Percentiles rank a stretch among this genome's conserved stretches.
Evolutionary conservation across 1,284 basidiomycete genomes (phyloP).

Genomic region (Apiotrichum laibachii): DNA sequence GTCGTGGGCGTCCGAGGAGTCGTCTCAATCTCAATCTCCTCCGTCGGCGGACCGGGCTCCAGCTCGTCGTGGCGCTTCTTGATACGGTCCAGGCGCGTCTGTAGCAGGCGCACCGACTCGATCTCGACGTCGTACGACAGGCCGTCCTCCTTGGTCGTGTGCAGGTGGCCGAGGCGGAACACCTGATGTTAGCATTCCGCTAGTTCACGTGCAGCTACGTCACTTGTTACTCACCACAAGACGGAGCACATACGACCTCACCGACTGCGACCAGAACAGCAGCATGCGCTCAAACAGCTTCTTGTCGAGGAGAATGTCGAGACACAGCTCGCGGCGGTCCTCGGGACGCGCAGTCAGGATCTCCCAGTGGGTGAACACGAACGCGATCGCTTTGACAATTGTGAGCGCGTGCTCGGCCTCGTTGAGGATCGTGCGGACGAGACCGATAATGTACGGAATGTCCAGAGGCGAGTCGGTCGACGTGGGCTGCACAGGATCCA

Average conservation of each 20-base stretch:
- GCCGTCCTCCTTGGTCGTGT: conserved; percentile 44
- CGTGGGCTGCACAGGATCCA: conserved; percentile 40
- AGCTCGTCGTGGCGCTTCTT: conserved; percentile 54
- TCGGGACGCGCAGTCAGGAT: conserved; percentile 51
- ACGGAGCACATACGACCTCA: conserved; percentile 53
- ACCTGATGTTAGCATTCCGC: conserved; percentile 21
- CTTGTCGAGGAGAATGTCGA: conserved; percentile 52
- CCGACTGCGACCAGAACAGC: conserved; percentile 55
- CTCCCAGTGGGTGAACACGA: conserved; percentile 56
- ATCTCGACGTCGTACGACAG: conserved; percentile 49
- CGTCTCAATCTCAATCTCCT: conserved; percentile 8
- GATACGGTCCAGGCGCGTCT: conserved; percentile 53
- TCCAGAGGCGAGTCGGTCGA: conserved; percentile 46
- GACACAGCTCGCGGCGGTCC: conserved; percentile 53
- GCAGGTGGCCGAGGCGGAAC: conserved; percentile 55
- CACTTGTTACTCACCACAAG: conserved; percentile 40
- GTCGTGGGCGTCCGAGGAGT: conserved; percentile 25
- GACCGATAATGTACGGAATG: conserved; percentile 52
- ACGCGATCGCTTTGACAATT: conserved; percentile 54
- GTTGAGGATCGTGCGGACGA: conserved; percentile 53
- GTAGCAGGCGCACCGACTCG: conserved; percentile 52
- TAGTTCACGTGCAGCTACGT: too few species aligned
- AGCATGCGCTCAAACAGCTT: conserved; percentile 53
- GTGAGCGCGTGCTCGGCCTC: conserved; percentile 56
- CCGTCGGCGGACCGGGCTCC: conserved; percentile 33